Conservation (phyloP, 1,139 yeast species). For the Eremothecium gossypii region DNA sequence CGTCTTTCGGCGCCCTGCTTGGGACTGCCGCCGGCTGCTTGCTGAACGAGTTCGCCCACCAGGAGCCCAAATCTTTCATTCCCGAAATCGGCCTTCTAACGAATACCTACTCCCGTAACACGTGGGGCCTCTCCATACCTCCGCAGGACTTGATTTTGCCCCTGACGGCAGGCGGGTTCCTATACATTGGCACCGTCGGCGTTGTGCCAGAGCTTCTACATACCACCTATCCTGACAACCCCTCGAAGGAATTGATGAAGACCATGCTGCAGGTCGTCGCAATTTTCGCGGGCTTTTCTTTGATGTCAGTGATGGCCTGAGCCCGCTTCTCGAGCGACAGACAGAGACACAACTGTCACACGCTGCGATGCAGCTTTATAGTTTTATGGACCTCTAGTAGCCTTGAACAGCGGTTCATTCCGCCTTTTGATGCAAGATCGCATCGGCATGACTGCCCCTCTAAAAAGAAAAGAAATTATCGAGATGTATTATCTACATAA, state of each 20-base stretch:
- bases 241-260: constrained; percentile 16
- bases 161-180: constrained; percentile 63
- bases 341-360: too few species aligned
- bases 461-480: too few species aligned
- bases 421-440: too few species aligned
- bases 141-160: constrained; percentile 40
- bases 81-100: constrained; percentile 1
- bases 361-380: too few species aligned
- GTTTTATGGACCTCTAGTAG: too few species aligned
- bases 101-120: background rate
- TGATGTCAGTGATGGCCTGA: background rate
- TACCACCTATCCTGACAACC: constrained; percentile 22
- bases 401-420: too few species aligned
- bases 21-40: constrained; percentile 57
- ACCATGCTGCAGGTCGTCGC: background rate
- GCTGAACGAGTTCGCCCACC: constrained; percentile 25
- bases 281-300: background rate
- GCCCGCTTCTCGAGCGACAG: too few species aligned
- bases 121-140: background rate
- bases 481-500: too few species aligned
- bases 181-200: constrained; percentile 58
- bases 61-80: background rate
- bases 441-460: too few species aligned
- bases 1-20: constrained; percentile 51
- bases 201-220: constrained; percentile 51